Percentiles rank a stretch among this genome's conserved stretches.
Conservation (phyloP, 2,329 filamentous ascomycete species). For the Diaporthe vexans region DNA sequence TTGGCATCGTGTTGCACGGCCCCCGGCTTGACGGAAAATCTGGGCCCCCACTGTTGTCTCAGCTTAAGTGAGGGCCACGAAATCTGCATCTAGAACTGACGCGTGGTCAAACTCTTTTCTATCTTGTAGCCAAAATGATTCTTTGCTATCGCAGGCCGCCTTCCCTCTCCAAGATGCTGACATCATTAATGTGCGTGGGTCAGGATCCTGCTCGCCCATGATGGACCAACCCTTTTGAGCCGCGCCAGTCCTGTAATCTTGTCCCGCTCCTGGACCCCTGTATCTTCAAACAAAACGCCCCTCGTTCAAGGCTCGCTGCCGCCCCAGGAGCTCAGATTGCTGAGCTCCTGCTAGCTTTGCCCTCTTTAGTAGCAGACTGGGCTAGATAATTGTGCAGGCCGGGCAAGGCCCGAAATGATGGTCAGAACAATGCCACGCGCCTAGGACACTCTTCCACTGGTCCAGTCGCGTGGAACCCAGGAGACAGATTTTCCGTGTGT, state of each 20-base stretch:
- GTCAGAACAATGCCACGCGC: not conserved
- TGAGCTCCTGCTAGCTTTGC: no score
- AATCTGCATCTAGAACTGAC: no score
- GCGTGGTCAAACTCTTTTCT: not conserved
- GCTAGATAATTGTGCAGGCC: not conserved
- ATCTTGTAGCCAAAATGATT: not conserved
- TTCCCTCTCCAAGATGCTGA: not conserved
- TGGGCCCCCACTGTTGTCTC: slow-evolving; percentile 2
- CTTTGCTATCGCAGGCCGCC: not conserved
- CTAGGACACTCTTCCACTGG: no score
- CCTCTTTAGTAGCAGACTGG: not conserved
- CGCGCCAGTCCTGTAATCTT: slow-evolving; percentile 21
- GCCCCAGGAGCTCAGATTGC: not conserved
- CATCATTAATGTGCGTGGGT: not conserved
- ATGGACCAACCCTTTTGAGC: not conserved
- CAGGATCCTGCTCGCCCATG: not conserved
- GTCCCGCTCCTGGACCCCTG: not conserved
- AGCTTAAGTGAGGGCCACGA: not conserved
- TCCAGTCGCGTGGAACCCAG: not conserved
- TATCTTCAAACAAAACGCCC: not conserved
- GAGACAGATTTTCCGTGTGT: not conserved
- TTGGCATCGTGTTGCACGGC: not conserved
- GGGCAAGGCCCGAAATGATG: not conserved
- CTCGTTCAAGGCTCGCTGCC: not conserved
- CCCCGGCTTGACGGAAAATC: not conserved